Evolutionary conservation across 2,329 filamentous ascomycete species (phyloP), one percentile per base, ranked within the genome.

Genomic region (Endoconidiophora polonica): DNA sequence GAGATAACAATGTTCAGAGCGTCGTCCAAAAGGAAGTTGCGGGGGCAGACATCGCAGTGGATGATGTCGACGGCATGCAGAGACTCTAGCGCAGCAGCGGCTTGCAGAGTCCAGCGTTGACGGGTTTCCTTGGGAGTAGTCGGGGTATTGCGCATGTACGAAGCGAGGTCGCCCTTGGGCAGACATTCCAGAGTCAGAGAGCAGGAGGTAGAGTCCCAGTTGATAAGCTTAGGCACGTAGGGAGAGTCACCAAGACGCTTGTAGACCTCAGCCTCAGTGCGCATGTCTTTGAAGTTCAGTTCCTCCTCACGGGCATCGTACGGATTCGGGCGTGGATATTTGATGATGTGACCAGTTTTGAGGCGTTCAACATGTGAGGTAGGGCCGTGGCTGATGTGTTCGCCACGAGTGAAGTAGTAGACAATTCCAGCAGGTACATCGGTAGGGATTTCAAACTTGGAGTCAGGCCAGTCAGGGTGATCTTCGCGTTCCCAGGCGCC

Each of bases 11-110:
- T 57, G 52, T 62, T 53, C 18, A 66, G 57, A 46, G 56, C 43
- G 20, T 56, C 54, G 53, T 66, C 62, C 16, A 68, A 54, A 0
- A 67, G 57, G 48, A 67, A 62, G 53, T 68, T 66, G 45, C 59
- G 61, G 2, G 64, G 63, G 54, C 62, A 60, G 26, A 67, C 56
- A 54, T 68, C 63, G 55, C 60, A 64, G 54, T 68, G 65, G 53
- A 67, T 60, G 12, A 66, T 59, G n/a, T 57, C 55, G 52, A 59
- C 58, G 9, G 54, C 58, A 58, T 68, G 66, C 26, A 68, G 50
- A 41, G 62, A 56, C 42, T 55, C 54, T 24, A 67, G 50, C 7
- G 59, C 63, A 55, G 64, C 58, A 29, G 62, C 57, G 43, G 59
- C 59, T 53, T 66, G 59, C 6, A 57, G 56, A 41, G 57, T 57